Percentiles rank a stretch among this genome's conserved stretches.
These are phyloP conservation scores for Panus rudis DNA, from an alignment of 768 basidiomycete genomes.

Conservation along the genomic window DNA sequence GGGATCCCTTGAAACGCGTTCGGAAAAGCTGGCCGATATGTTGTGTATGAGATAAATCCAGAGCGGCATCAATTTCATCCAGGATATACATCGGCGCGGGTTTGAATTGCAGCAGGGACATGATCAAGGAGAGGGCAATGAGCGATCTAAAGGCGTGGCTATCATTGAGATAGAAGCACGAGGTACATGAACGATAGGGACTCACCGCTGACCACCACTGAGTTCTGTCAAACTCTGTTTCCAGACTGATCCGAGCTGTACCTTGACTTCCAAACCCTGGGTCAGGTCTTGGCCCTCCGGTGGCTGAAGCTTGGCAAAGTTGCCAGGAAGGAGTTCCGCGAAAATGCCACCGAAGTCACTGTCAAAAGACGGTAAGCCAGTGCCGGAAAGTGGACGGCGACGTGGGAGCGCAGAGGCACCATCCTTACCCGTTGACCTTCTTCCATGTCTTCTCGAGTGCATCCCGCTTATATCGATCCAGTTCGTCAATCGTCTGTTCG, in stretches of 20 bases:
- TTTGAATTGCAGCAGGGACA: conserved; percentile 98
- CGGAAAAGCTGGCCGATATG: conserved; percentile 98
- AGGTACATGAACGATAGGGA: not conserved
- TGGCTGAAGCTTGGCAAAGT: conserved; percentile 91
- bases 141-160: too few relatives aligned
- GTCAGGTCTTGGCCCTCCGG: conserved; percentile 92
- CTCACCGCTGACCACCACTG: conserved; percentile 92
- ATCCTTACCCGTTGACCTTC: conserved; percentile 90
- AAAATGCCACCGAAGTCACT: conserved; percentile 98
- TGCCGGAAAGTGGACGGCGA: not conserved
- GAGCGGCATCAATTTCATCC: conserved; percentile 96
- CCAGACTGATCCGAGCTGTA: conserved; percentile 91
- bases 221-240: conserved; percentile 96
- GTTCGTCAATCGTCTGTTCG: conserved; percentile 85
- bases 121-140: conserved; percentile 95
- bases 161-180: conserved; percentile 4
- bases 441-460: conserved; percentile 93
- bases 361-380: conserved; percentile 2
- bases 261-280: conserved; percentile 95
- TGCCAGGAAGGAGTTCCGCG: conserved; percentile 90
- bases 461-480: conserved; percentile 91
- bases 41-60: conserved; percentile 93
- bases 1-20: conserved; percentile 93
- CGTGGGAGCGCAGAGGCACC: conserved; percentile 22
- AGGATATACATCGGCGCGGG: conserved; percentile 99